Percentiles rank a stretch among this genome's conserved stretches.
phyloP scores from a whole-genome alignment of 139 green algal species.

The Protoeuglena noctilucae region DNA sequence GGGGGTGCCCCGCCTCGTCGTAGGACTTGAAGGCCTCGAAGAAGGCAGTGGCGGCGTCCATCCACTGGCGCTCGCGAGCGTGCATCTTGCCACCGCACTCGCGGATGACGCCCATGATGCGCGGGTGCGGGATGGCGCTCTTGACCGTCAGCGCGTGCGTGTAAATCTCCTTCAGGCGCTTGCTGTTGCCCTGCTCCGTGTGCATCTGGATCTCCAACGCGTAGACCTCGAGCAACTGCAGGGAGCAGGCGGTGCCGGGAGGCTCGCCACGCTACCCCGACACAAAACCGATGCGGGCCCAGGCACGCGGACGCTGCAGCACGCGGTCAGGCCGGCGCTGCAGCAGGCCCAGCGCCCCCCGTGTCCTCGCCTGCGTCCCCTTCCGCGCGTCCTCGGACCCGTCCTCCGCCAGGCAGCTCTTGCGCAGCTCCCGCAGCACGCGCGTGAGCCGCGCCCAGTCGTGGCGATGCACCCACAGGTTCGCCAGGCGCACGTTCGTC shows the following conservation, averaged over 20 bases:
- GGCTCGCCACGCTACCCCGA: no score
- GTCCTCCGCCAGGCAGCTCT: constrained; percentile 67
- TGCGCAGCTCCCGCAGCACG: constrained; percentile 78
- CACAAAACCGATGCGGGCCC: no score
- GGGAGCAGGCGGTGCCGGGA: no score
- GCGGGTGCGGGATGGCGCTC: constrained; percentile 87
- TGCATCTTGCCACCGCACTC: constrained; percentile 99
- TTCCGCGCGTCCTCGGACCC: constrained; percentile 87
- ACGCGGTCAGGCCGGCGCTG: no score
- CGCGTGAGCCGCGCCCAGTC: constrained; percentile 53
- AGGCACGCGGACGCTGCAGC: no score
- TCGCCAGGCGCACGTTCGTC: constrained; percentile 89
- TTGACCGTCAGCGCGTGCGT: constrained; percentile 63
- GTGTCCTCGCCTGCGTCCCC: no score
- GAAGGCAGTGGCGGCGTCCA: constrained; percentile 85
- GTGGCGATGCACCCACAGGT: constrained; percentile 66
- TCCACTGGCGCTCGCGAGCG: constrained; percentile 79
- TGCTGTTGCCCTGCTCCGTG: constrained; percentile 85
- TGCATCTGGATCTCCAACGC: constrained; percentile 94
- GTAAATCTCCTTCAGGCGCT: constrained; percentile 77
- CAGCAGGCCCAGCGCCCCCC: no score
- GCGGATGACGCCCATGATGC: constrained; percentile 92
- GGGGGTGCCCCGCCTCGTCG: constrained; percentile 70
- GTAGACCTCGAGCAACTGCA: constrained; percentile 96
- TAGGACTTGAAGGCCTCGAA: constrained; percentile 99